phyloP scores from a whole-genome alignment of 1,139 yeast genomes.

The Suhomyces bribrorum region DNA sequence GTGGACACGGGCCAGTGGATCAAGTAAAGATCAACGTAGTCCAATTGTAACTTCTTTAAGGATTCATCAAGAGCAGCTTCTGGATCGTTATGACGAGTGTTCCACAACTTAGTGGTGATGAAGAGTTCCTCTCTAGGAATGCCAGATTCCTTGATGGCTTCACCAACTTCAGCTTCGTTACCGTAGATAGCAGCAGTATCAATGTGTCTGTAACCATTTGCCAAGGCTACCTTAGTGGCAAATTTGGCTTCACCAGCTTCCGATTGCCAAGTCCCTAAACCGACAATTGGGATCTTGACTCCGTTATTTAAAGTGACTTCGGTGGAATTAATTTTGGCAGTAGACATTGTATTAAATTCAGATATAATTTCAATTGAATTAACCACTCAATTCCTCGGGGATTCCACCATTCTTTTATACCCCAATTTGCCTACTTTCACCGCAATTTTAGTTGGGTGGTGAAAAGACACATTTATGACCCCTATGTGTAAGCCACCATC shows the following conservation, averaged over 20 bases:
- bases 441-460: too few species aligned
- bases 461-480: too few species aligned
- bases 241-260: slow-evolving; percentile 59
- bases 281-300: slow-evolving; percentile 63
- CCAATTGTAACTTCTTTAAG: slow-evolving; percentile 66
- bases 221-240: slow-evolving; percentile 63
- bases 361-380: neutral
- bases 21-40: slow-evolving; percentile 79
- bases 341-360: slow-evolving; percentile 6
- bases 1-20: slow-evolving; percentile 85
- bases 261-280: slow-evolving; percentile 81
- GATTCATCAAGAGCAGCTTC: slow-evolving; percentile 62
- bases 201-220: slow-evolving; percentile 74
- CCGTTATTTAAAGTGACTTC: slow-evolving; percentile 60
- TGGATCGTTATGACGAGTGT: slow-evolving; percentile 62
- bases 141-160: slow-evolving; percentile 62
- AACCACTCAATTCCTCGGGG: too few species aligned
- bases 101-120: slow-evolving; percentile 81
- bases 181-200: slow-evolving; percentile 73
- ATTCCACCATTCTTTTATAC: too few species aligned
- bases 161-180: slow-evolving; percentile 70
- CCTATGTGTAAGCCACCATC: too few species aligned
- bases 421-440: too few species aligned
- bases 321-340: slow-evolving; percentile 20
- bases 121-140: slow-evolving; percentile 71